Evolutionary conservation across 164 flowering plant species (phyloP).

Genomic region (Annona cherimola): DNA sequence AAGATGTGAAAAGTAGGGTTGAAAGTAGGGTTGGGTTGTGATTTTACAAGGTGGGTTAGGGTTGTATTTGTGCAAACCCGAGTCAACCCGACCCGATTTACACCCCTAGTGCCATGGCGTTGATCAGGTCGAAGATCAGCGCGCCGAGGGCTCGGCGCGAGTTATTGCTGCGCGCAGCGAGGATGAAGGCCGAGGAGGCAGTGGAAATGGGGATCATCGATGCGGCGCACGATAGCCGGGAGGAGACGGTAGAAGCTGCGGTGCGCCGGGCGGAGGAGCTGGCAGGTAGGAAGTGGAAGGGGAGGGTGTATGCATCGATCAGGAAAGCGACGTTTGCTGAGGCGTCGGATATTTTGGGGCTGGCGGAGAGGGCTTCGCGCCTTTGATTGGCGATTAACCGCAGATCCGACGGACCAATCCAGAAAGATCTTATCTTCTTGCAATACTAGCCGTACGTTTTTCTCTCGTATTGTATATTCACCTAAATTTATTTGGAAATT

Average conservation of each 20-base stretch:
- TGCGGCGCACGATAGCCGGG: slow-evolving; percentile 38
- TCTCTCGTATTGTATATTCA: too few species aligned
- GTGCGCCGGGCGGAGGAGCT: slow-evolving; percentile 45
- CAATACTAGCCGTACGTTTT: too few species aligned
- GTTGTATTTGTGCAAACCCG: too few species aligned
- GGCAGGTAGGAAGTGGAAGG: slow-evolving; percentile 53
- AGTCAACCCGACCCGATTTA: too few species aligned
- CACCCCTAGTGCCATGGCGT: slow-evolving; percentile 15
- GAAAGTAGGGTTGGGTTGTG: too few species aligned
- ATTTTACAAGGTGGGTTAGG: too few species aligned
- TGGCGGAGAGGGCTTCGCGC: slow-evolving; percentile 18
- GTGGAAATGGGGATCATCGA: slow-evolving; percentile 47
- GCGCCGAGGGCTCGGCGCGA: slow-evolving; percentile 34
- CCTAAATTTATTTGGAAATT: too few species aligned
- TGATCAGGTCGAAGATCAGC: slow-evolving; percentile 40
- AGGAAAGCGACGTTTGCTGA: slow-evolving; percentile 37
- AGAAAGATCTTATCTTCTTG: too few species aligned
- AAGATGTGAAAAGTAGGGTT: too few species aligned
- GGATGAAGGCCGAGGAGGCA: slow-evolving; percentile 49
- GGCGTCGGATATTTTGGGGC: slow-evolving; percentile 18
- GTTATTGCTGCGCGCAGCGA: slow-evolving; percentile 38
- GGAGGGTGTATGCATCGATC: slow-evolving; percentile 47
- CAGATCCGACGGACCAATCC: too few species aligned
- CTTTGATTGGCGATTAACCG: slow-evolving; percentile 4
- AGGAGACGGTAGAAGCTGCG: slow-evolving; percentile 58